phyloP scores from a whole-genome alignment of 345 rosid species.

The Gossypium ekmanianum region DNA sequence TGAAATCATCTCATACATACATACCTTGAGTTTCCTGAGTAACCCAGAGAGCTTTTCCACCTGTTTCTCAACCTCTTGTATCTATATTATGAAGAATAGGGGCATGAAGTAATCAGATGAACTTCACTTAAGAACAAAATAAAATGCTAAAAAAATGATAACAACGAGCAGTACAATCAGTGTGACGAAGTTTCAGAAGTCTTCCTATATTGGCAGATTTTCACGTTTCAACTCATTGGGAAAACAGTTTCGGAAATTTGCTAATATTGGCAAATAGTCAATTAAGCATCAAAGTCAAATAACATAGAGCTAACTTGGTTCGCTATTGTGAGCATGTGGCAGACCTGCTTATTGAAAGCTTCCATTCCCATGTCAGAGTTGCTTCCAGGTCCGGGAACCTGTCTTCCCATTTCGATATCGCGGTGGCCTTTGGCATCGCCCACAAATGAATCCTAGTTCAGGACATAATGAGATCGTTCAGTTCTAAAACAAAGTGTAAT shows the following conservation, averaged over 20 bases:
- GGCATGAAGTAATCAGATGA: conserved; percentile 5
- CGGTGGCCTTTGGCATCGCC: conserved; percentile 32
- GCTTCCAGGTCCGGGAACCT: conserved; percentile 32
- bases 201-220: not conserved
- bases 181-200: not conserved
- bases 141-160: not conserved
- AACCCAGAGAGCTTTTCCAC: conserved; percentile 48
- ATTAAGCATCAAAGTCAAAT: not conserved
- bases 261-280: not conserved
- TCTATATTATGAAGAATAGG: conserved; percentile 30
- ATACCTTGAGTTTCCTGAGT: conserved; percentile 61
- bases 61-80: conserved; percentile 61
- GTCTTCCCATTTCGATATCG: conserved; percentile 65
- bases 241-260: too few relatives aligned
- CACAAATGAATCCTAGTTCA: conserved; percentile 48
- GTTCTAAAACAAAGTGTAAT: not conserved
- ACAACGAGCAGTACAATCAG: not conserved
- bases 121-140: not conserved
- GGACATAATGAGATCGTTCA: not conserved
- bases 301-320: not conserved
- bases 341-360: conserved; percentile 64
- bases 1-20: not conserved
- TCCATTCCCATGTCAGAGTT: conserved; percentile 62
- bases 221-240: not conserved
- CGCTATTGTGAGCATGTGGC: not conserved